Evolutionary conservation across 2,329 filamentous ascomycete genomes (phyloP).

Genomic region (Rutstroemia sp.): DNA sequence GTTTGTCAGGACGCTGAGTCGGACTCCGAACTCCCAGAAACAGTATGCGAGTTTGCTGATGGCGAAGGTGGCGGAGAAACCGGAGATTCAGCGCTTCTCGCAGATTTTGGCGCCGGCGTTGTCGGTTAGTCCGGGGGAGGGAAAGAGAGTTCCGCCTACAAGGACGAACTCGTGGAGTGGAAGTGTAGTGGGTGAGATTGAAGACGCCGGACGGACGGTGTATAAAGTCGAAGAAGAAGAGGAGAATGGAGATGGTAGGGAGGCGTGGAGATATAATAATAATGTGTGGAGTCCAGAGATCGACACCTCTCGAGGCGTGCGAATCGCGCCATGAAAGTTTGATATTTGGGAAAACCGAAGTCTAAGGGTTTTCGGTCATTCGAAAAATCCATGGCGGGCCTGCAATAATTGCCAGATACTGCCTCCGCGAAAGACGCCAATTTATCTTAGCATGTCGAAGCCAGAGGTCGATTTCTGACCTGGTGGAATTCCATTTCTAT

Average conservation of each 20-base stretch:
- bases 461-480: no score
- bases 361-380: no score
- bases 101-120: slow-evolving; percentile 12
- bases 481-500: no score
- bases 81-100: slow-evolving; percentile 25
- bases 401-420: no score
- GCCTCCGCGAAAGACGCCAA: no score
- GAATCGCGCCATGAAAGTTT: no score
- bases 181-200: slow-evolving; percentile 21
- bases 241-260: neutral
- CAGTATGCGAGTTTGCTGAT: slow-evolving; percentile 38
- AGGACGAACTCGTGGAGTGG: slow-evolving; percentile 15
- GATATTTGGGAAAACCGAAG: no score
- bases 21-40: slow-evolving; percentile 37
- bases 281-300: no score
- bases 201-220: neutral
- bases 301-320: no score
- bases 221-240: neutral
- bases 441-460: no score
- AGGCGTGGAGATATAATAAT: no score
- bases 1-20: slow-evolving; percentile 37
- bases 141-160: neutral
- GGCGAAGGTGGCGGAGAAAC: slow-evolving; percentile 35
- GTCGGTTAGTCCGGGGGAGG: neutral
- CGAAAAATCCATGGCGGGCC: no score